These are phyloP conservation scores for Xylariaceae sp. DNA, from an alignment of 2,329 filamentous ascomycete species.

Conservation along the genomic window DNA sequence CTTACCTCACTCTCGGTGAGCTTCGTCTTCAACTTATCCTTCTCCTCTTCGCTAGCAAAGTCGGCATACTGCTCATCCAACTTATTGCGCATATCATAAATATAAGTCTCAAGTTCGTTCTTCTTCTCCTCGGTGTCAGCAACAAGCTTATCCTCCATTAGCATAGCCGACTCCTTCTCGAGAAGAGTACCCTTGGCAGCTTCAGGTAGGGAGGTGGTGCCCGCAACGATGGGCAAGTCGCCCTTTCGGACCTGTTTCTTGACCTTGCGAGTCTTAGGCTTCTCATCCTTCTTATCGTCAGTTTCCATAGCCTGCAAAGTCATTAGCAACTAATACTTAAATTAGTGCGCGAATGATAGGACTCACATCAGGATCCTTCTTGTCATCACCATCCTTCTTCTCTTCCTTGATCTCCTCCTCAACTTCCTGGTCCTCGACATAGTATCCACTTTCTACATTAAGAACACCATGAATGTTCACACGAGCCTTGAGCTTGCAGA, in stretches of 20 bases:
- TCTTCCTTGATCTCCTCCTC: slow-evolving; percentile 87
- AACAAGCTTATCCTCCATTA: slow-evolving; percentile 97
- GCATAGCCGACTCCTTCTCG: slow-evolving; percentile 87
- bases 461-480: slow-evolving; percentile 95
- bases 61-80: slow-evolving; percentile 87
- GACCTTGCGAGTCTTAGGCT: slow-evolving; percentile 85
- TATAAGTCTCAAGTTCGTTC: slow-evolving; percentile 97
- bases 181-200: slow-evolving; percentile 59
- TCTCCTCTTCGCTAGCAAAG: slow-evolving; percentile 88
- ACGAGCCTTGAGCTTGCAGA: slow-evolving; percentile 98
- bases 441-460: slow-evolving; percentile 96
- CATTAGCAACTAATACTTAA: not conserved
- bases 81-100: slow-evolving; percentile 96
- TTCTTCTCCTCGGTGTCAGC: slow-evolving; percentile 99
- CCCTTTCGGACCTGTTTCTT: slow-evolving; percentile 99
- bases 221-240: slow-evolving; percentile 81
- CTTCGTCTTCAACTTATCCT: slow-evolving; percentile 78
- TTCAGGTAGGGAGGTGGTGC: slow-evolving; percentile 74
- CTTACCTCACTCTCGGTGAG: slow-evolving; percentile 83
- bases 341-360: not conserved
- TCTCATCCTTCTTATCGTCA: slow-evolving; percentile 60
- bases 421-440: slow-evolving; percentile 94
- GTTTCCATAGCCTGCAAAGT: slow-evolving; percentile 74
- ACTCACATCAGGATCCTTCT: slow-evolving; percentile 73
- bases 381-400: slow-evolving; percentile 45